Base-by-base conservation (phyloP, 2,329 filamentous ascomycete species). In the Juglanconis sp. region DNA sequence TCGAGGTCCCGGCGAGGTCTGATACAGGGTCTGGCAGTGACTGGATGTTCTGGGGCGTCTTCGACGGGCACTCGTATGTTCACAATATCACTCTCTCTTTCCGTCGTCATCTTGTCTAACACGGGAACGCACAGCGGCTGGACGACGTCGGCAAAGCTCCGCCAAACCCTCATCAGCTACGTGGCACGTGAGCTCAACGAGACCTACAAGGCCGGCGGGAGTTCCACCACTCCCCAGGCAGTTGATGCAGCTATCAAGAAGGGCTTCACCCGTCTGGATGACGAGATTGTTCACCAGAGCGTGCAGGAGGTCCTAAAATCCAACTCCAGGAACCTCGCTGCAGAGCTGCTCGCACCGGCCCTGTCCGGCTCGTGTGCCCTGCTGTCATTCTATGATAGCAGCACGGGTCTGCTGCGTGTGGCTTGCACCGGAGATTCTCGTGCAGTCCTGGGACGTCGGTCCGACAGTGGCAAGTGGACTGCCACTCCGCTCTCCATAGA, bases 21-120 rank as follows among this genome's bases (percentile, higher is more conserved):
- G 68, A 72, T 38, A 73, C 81, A 42, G 80, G 82, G 15, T 65
- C 80, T 17, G 86, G 81, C 61, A 91, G 85, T 63, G 96, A 99
- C 75, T 99, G 95, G 95, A 98, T 98, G 92, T 99, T 99, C 74
- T 99, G 96, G 95, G 95, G 93, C 60, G 93, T 99, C 17, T 99
- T 98, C 74, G 95, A 99, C 71, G 95, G 95, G 0, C 95, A 99
- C 75, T 91, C 91, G 91, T 94, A 79, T 75, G 84, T 83, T 63
- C 55, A n/a, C 8, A 32, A 24, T 5, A 48, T 35, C 30, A 17
- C 2, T 31, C 3, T 5, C 15, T 30, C 15, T 34, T 34, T 9
- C 8, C 36, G 11, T 34, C 13, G 24, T 38, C 15, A 30, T 52
- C 31, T 60, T 32, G 32, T 51, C 57, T 65, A 72, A 65, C 68